Evolutionary conservation across 257 asterid species (phyloP), one percentile per base, ranked within the genome.

Genomic region (Haberlea rhodopensis): DNA sequence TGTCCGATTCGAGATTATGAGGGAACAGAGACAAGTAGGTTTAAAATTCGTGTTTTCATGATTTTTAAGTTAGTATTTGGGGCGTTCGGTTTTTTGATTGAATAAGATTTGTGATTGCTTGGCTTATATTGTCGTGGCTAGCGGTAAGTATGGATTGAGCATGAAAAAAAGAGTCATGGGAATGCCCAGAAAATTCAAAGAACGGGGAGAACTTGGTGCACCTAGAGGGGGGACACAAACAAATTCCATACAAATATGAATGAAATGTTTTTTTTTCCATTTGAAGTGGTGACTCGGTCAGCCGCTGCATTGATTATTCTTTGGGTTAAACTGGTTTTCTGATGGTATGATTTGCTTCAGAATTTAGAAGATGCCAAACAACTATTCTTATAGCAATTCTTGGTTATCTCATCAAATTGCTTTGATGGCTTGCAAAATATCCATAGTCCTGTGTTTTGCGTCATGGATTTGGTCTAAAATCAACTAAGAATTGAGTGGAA

Each of bases 361-460:
- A 40, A 4, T 5, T 67, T 25, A 40, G 63, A 37, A 66, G 59
- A 43, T 57, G 70, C 29, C 54, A 22, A 32, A 23, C 27, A 53
- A 62, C 37, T 21, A 20, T 31, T 21, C 27, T 5, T 11, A 43
- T 67, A 31, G 64, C 19, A 63, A 60, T 52, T 72, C 61, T 53
- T 54, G 68, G 11, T 62, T 62, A 6, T 43, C 21, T 29, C 27
- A 20, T 55, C 21, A 27, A 53, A n/a, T 32, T 34, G 31, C 18
- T 23, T 9, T 8, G 25, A 32, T 31, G 37, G 56, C 24, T 34
- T 34, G 46, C 48, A n/a, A 64, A 9, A 34, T n/a, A 54, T 25
- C 29, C 10, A 4, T 48, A 15, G 8, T 40, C 28, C 48, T 23
- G 24, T 60, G 53, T 68, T 22, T 63, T 45, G 11, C 25, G 49